These are phyloP conservation scores for Nannochloris sp. DNA, from an alignment of 139 green algal species.

Conservation along the genomic window DNA sequence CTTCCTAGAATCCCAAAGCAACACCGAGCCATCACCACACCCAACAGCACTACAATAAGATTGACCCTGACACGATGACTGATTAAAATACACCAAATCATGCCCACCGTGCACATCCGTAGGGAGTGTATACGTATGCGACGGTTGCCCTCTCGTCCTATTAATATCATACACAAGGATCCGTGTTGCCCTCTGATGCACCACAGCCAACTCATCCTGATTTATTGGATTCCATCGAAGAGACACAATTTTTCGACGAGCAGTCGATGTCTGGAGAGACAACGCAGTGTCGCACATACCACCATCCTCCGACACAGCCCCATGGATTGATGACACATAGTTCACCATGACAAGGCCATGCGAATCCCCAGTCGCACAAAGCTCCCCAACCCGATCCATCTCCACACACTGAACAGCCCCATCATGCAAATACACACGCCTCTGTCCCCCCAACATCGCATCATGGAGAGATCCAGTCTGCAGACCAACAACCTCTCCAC, in stretches of 20 bases:
- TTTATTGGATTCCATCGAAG: conserved; percentile 23
- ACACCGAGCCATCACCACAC: not conserved
- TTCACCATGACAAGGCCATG: conserved; percentile 19
- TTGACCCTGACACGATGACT: not conserved
- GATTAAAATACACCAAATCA: not conserved
- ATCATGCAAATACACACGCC: not conserved
- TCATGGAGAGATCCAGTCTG: too few species aligned
- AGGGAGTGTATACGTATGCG: not conserved
- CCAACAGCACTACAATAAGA: not conserved
- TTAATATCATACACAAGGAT: conserved; percentile 29
- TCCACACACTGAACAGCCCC: not conserved
- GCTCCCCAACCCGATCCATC: conserved; percentile 21
- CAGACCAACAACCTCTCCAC: too few species aligned
- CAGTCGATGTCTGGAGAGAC: not conserved
- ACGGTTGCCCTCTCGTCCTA: conserved; percentile 15
- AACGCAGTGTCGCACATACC: not conserved
- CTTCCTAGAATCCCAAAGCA: conserved; percentile 6
- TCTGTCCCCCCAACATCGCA: not conserved
- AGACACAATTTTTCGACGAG: conserved; percentile 13
- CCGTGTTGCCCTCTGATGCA: conserved; percentile 1
- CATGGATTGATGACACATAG: not conserved
- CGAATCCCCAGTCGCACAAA: conserved; percentile 14
- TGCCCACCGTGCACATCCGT: not conserved
- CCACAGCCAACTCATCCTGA: conserved; percentile 18
- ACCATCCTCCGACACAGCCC: not conserved